Percentiles rank a stretch among this genome's conserved stretches.
Conservation (phyloP, 768 basidiomycete species). For the Leucocoprinus birnbaumii region DNA sequence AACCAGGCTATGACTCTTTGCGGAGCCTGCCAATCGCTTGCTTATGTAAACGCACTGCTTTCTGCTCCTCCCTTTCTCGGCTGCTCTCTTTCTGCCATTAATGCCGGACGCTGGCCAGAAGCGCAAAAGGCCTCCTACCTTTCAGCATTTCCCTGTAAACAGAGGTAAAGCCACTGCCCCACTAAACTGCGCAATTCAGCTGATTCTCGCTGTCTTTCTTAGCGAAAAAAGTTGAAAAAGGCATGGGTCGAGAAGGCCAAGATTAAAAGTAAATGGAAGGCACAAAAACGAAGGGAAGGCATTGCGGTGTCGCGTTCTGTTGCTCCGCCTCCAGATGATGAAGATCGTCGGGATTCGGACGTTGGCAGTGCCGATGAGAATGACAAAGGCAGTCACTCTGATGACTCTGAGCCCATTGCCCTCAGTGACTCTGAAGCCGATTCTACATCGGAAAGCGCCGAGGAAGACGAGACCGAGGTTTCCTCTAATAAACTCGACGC, state of each 20-base stretch:
- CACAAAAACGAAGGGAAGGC: slow-evolving; percentile 55
- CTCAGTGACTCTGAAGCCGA: neutral
- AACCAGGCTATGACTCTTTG: slow-evolving; percentile 13
- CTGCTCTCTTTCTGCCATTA: slow-evolving; percentile 15
- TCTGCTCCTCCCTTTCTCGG: slow-evolving; percentile 1
- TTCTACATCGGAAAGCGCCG: neutral
- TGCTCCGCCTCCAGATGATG: too few relatives aligned
- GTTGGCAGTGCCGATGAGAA: slow-evolving; percentile 18
- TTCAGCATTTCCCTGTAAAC: slow-evolving; percentile 59
- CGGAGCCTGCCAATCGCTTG: slow-evolving; percentile 16
- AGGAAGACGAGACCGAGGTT: too few relatives aligned
- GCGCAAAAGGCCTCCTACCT: slow-evolving; percentile 66
- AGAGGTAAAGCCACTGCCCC: too few relatives aligned
- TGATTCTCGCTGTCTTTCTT: neutral
- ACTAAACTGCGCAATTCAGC: neutral
- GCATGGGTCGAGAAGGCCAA: slow-evolving; percentile 77
- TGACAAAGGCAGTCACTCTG: slow-evolving; percentile 13
- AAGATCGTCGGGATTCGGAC: neutral
- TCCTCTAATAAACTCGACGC: neutral
- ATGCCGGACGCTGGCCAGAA: slow-evolving; percentile 28
- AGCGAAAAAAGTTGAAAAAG: slow-evolving; percentile 82
- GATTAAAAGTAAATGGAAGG: slow-evolving; percentile 76
- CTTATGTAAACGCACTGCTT: slow-evolving; percentile 24
- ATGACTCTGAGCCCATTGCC: neutral
- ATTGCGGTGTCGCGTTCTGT: slow-evolving; percentile 17